A percentile compares a stretch with the other conserved stretches of the same genome.
These are phyloP conservation scores for Phanerodontia chrysosporium DNA, from an alignment of 768 basidiomycete genomes.

Conservation along the genomic window DNA sequence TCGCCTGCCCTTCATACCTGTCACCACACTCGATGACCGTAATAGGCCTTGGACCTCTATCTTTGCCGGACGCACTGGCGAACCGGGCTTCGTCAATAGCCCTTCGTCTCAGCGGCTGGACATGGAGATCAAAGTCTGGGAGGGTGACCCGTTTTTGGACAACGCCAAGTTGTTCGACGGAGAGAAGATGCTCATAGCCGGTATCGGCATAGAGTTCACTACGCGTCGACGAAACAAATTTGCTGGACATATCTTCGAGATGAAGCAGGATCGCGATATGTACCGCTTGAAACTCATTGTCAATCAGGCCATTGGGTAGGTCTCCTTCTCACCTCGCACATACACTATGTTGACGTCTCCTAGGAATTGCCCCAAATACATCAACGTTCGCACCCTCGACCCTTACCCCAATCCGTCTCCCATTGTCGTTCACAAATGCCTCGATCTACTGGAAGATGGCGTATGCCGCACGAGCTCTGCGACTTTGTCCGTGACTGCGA, in stretches of 20 bases:
- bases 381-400: slow-evolving; percentile 48
- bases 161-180: slow-evolving; percentile 20
- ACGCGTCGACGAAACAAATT: slow-evolving; percentile 62
- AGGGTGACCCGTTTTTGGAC: slow-evolving; percentile 50
- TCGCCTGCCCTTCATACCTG: slow-evolving; percentile 49
- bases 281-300: slow-evolving; percentile 40
- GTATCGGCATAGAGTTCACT: slow-evolving; percentile 55
- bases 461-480: slow-evolving; percentile 49
- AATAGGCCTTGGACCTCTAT: slow-evolving; percentile 60
- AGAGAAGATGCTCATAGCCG: slow-evolving; percentile 38
- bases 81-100: slow-evolving; percentile 42
- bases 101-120: slow-evolving; percentile 33
- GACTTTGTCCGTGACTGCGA: slow-evolving; percentile 45
- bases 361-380: slow-evolving; percentile 74
- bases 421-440: slow-evolving; percentile 30
- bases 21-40: slow-evolving; percentile 47
- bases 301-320: slow-evolving; percentile 55
- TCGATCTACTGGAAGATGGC: slow-evolving; percentile 29
- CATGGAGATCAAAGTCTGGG: slow-evolving; percentile 42
- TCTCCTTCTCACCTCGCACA: slow-evolving; percentile 5
- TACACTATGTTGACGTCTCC: neutral
- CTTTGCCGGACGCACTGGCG: slow-evolving; percentile 40
- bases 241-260: slow-evolving; percentile 39
- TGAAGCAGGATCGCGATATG: slow-evolving; percentile 20
- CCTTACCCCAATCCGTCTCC: slow-evolving; percentile 38